Percentiles rank a stretch among this genome's conserved stretches.
phyloP scores from a whole-genome alignment of 2,329 filamentous ascomycete species.

The Hymenoscyphus infarciens region DNA sequence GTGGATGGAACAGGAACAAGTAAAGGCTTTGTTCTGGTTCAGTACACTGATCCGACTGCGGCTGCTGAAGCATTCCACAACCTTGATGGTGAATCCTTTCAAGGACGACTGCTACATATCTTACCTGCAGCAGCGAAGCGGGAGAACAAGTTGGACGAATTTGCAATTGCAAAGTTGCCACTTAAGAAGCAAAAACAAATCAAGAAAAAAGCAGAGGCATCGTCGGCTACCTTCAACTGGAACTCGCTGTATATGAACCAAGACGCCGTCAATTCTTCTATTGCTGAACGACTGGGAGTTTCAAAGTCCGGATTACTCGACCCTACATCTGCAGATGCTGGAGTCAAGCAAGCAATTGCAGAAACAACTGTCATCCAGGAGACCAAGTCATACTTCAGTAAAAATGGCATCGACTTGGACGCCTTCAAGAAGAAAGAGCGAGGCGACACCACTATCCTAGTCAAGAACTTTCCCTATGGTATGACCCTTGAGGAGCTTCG shows the following conservation, averaged over 20 bases:
- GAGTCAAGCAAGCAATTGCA: slow-evolving; percentile 92
- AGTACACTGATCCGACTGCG: slow-evolving; percentile 67
- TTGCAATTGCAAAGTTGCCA: slow-evolving; percentile 83
- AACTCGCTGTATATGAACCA: slow-evolving; percentile 99
- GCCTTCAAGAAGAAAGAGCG: slow-evolving; percentile 83
- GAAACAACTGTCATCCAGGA: slow-evolving; percentile 96
- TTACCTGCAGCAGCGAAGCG: slow-evolving; percentile 80
- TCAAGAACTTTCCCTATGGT: slow-evolving; percentile 88
- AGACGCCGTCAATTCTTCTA: slow-evolving; percentile 88
- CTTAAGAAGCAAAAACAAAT: slow-evolving; percentile 93
- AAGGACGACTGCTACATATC: slow-evolving; percentile 88
- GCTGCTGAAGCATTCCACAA: slow-evolving; percentile 76
- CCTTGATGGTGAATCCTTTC: slow-evolving; percentile 82
- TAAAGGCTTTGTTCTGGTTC: slow-evolving; percentile 89
- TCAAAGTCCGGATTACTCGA: slow-evolving; percentile 90
- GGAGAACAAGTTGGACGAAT: slow-evolving; percentile 80
- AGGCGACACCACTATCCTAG: slow-evolving; percentile 81
- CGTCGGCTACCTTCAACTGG: slow-evolving; percentile 85
- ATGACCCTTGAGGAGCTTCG: slow-evolving; percentile 53
- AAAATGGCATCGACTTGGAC: slow-evolving; percentile 86
- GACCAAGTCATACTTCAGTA: slow-evolving; percentile 84
- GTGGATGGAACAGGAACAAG: slow-evolving; percentile 67
- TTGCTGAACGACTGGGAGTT: slow-evolving; percentile 81
- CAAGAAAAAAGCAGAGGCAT: slow-evolving; percentile 76
- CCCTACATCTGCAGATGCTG: slow-evolving; percentile 91